These are phyloP conservation scores for Hortaea werneckii DNA, from an alignment of 2,329 filamentous ascomycete genomes.

Conservation along the genomic window DNA sequence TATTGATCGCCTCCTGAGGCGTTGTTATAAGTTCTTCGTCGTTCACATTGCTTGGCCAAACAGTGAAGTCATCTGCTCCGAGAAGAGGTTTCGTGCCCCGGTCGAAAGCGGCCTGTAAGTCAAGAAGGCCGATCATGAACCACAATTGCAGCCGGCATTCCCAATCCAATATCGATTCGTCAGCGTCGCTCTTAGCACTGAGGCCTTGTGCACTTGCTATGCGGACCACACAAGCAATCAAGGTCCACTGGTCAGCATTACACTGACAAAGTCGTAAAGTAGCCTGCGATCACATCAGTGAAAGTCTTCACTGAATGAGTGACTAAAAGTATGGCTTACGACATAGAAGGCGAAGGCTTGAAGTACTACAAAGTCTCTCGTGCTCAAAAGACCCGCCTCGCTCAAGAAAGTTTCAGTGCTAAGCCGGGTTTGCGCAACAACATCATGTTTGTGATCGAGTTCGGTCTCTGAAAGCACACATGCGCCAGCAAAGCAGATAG, in stretches of 20 bases:
- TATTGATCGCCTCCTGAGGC: background rate
- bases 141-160: slow-evolving; percentile 1
- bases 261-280: background rate
- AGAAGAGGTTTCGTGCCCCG: background rate
- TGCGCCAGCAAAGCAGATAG: background rate
- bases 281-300: background rate
- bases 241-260: background rate
- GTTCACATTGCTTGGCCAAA: background rate
- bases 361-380: background rate
- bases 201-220: background rate
- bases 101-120: slow-evolving; percentile 1
- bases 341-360: background rate
- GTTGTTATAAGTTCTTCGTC: background rate
- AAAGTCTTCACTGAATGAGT: too few relatives aligned
- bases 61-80: background rate
- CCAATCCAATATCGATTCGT: background rate
- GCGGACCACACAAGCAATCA: background rate
- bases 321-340: background rate
- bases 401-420: background rate
- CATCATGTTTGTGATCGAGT: background rate
- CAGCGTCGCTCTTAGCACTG: background rate
- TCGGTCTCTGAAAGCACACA: background rate
- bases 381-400: background rate
- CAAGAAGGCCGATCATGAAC: background rate
- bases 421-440: background rate